phyloP scores from a whole-genome alignment of 257 asterid genomes.

The Handroanthus guayacan region DNA sequence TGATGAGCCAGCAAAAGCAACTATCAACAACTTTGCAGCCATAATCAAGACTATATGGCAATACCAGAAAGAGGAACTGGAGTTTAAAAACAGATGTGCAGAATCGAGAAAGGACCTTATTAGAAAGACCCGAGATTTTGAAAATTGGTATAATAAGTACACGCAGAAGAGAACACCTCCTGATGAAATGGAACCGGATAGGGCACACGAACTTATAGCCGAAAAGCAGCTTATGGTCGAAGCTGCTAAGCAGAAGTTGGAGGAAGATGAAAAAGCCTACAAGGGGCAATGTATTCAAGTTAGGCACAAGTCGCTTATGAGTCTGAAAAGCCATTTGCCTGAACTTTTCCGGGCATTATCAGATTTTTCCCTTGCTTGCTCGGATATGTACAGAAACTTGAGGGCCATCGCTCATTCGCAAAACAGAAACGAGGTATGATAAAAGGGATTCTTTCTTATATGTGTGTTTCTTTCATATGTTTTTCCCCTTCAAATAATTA shows the following conservation, averaged over 20 bases:
- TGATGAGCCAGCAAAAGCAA: constrained; percentile 74
- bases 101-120: constrained; percentile 73
- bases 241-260: constrained; percentile 58
- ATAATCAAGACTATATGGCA: constrained; percentile 68
- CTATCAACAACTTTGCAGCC: constrained; percentile 76
- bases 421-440: constrained; percentile 40
- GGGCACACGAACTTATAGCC: constrained; percentile 45
- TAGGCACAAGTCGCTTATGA: constrained; percentile 76
- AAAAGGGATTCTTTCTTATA: background rate
- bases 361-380: constrained; percentile 79
- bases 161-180: constrained; percentile 68
- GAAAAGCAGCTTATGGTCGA: constrained; percentile 67
- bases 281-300: constrained; percentile 78
- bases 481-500: constrained; percentile 9
- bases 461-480: constrained; percentile 23
- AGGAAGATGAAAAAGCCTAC: constrained; percentile 72
- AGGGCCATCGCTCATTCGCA: constrained; percentile 54
- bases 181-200: constrained; percentile 73
- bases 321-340: constrained; percentile 79
- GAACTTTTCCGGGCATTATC: constrained; percentile 71
- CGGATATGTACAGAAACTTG: constrained; percentile 79
- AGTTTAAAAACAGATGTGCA: constrained; percentile 63
- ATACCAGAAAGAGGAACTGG: constrained; percentile 85
- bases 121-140: constrained; percentile 68
- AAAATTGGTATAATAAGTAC: constrained; percentile 75